A percentile compares a stretch with the other conserved stretches of the same genome.
These are phyloP conservation scores for Sphenostylis stenocarpa DNA, from an alignment of 306 rosid genomes.

Conservation along the genomic window DNA sequence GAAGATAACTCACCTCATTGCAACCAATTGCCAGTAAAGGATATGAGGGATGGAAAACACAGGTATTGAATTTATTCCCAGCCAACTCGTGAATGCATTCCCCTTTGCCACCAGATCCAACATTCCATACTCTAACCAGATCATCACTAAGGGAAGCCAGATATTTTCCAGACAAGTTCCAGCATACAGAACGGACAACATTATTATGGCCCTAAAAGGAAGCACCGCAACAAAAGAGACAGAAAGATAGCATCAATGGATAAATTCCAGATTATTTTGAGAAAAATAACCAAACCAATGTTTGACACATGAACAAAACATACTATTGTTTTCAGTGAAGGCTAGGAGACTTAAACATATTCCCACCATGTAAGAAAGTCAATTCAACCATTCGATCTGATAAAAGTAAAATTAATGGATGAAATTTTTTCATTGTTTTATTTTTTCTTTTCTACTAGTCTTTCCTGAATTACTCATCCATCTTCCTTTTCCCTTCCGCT, in stretches of 20 bases:
- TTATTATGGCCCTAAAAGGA: slow-evolving; percentile 66
- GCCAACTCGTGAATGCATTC: slow-evolving; percentile 54
- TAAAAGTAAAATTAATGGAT: too few relatives aligned
- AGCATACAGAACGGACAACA: slow-evolving; percentile 59
- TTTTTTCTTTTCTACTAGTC: too few relatives aligned
- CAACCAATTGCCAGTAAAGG: slow-evolving; percentile 63
- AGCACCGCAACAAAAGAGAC: not conserved
- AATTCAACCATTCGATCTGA: too few relatives aligned
- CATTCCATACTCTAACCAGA: slow-evolving; percentile 60
- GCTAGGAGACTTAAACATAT: too few relatives aligned
- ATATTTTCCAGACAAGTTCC: slow-evolving; percentile 70
- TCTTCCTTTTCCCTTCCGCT: too few relatives aligned
- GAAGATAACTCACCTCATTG: slow-evolving; percentile 50
- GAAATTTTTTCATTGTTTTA: too few relatives aligned
- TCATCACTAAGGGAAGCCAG: slow-evolving; percentile 78
- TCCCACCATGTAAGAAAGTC: too few relatives aligned
- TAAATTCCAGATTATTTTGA: not conserved
- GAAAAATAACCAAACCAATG: not conserved
- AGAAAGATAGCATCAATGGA: not conserved
- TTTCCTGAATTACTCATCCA: too few relatives aligned
- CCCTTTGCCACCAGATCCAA: slow-evolving; percentile 52
- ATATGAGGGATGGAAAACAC: slow-evolving; percentile 69
- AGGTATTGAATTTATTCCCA: slow-evolving; percentile 51
- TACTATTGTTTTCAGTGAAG: not conserved
- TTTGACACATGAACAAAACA: not conserved